A percentile compares a stretch with the other conserved stretches of the same genome.
phyloP scores from a whole-genome alignment of 2,329 filamentous ascomycete species.

The Phyllosticta capitalensis region DNA sequence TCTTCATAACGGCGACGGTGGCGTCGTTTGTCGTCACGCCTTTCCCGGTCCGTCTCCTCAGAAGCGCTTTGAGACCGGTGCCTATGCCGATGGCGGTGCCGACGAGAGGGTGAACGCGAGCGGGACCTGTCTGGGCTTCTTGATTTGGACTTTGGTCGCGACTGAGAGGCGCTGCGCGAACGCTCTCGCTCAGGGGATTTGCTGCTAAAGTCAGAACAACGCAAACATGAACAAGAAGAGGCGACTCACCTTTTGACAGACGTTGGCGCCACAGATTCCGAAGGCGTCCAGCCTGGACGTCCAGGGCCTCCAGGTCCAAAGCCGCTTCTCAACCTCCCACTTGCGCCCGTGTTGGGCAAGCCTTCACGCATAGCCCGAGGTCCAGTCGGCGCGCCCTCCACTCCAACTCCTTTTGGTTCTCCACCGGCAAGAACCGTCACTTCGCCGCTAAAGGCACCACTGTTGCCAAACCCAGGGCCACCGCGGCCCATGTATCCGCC shows the following conservation, averaged over 20 bases:
- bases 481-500: conserved; percentile 39
- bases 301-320: not conserved
- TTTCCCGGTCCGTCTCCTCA: conserved; percentile 23
- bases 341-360: conserved; percentile 69
- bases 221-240: not conserved
- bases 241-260: conserved; percentile 3
- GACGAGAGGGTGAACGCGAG: conserved; percentile 26
- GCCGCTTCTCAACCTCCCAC: conserved; percentile 41
- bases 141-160: conserved; percentile 16
- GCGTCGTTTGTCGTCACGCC: conserved; percentile 35
- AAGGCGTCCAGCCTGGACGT: not conserved
- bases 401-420: conserved; percentile 45
- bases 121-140: conserved; percentile 26
- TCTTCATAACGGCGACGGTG: conserved; percentile 33
- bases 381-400: conserved; percentile 70
- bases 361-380: conserved; percentile 93
- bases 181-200: conserved; percentile 27
- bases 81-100: conserved; percentile 40
- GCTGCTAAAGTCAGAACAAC: conserved; percentile 12
- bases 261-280: conserved; percentile 1
- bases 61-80: conserved; percentile 43
- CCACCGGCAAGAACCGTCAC: conserved; percentile 26
- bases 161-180: conserved; percentile 30
- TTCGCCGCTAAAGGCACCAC: conserved; percentile 21
- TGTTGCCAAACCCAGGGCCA: conserved; percentile 14